phyloP scores from a whole-genome alignment of 129 eudicot species.

The Calendula officinalis region DNA sequence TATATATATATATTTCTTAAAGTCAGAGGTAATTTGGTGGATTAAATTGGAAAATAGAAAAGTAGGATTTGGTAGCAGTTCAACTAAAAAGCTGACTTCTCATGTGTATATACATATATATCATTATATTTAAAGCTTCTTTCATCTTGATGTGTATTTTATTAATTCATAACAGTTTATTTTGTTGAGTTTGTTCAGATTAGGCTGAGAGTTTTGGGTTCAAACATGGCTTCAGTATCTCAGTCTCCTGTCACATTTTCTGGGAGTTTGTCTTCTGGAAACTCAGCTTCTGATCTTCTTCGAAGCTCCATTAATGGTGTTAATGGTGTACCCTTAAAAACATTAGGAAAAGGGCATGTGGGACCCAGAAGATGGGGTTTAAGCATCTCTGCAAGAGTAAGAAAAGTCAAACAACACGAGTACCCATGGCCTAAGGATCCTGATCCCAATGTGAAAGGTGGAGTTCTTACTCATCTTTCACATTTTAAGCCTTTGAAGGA shows the following conservation, averaged over 20 bases:
- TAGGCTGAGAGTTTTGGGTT: constrained; percentile 24
- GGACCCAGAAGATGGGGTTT: constrained; percentile 44
- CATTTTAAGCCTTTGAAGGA: constrained; percentile 79
- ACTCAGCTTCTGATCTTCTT: constrained; percentile 71
- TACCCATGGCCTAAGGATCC: constrained; percentile 86
- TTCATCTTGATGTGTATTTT: constrained; percentile 21
- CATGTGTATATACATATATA: constrained; percentile 5
- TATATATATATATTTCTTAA: not conserved
- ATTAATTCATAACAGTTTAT: constrained; percentile 1
- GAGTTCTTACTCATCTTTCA: constrained; percentile 79
- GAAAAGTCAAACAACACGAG: constrained; percentile 65
- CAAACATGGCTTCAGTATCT: constrained; percentile 59
- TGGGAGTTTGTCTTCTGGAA: constrained; percentile 47
- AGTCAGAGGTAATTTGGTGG: constrained; percentile 18
- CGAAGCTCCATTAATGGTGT: constrained; percentile 59
- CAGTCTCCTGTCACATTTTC: constrained; percentile 51
- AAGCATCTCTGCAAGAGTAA: constrained; percentile 46
- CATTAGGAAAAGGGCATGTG: constrained; percentile 53
- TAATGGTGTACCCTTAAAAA: constrained; percentile 58
- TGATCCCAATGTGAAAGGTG: constrained; percentile 85
- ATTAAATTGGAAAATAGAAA: constrained; percentile 12
- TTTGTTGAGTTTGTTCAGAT: constrained; percentile 10
- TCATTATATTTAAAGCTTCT: constrained; percentile 15
- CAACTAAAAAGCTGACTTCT: constrained; percentile 29
- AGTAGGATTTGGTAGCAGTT: constrained; percentile 26